Percentiles rank a stretch among this genome's conserved stretches.
Conservation (phyloP, 2,329 filamentous ascomycete genomes). For the Grosmannia huntii region DNA sequence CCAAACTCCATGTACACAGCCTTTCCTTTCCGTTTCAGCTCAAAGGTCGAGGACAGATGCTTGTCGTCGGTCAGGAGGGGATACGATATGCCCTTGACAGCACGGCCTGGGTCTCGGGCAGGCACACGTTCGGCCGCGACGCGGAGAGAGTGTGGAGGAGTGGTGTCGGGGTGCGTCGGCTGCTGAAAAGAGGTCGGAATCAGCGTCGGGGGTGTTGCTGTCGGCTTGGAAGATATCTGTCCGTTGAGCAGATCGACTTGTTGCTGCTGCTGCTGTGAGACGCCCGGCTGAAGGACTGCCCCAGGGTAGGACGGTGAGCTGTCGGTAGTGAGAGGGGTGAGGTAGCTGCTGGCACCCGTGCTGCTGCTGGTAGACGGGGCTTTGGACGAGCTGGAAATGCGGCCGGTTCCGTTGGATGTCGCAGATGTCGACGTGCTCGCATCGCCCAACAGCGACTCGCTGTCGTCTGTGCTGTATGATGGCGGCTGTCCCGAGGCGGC, state of each 20-base stretch:
- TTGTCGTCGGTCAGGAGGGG: conserved; percentile 36
- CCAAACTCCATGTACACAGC: conserved; percentile 51
- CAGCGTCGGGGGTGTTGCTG: conserved; percentile 29
- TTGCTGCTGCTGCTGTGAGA: background rate
- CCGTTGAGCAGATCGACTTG: background rate
- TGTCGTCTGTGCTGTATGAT: conserved; percentile 32
- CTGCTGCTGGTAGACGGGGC: conserved; percentile 19
- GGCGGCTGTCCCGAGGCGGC: conserved; percentile 1
- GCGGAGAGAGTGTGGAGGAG: background rate
- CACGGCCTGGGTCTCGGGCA: conserved; percentile 42
- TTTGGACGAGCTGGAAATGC: background rate
- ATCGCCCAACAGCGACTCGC: conserved; percentile 50
- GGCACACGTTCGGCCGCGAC: conserved; percentile 28
- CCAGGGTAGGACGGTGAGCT: conserved; percentile 33
- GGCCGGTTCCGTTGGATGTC: background rate
- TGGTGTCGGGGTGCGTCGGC: conserved; percentile 17
- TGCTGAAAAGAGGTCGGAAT: conserved; percentile 34
- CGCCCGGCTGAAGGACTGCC: background rate
- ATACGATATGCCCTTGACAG: conserved; percentile 44
- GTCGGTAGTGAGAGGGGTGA: conserved; percentile 38
- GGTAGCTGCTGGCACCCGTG: conserved; percentile 28
- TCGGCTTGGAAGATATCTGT: background rate
- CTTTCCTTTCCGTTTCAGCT: conserved; percentile 41
- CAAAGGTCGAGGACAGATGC: conserved; percentile 30
- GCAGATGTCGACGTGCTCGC: background rate